Percentiles rank a stretch among this genome's conserved stretches.
phyloP scores from a whole-genome alignment of 179 eudicot species.

The Vitellaria paradoxa region DNA sequence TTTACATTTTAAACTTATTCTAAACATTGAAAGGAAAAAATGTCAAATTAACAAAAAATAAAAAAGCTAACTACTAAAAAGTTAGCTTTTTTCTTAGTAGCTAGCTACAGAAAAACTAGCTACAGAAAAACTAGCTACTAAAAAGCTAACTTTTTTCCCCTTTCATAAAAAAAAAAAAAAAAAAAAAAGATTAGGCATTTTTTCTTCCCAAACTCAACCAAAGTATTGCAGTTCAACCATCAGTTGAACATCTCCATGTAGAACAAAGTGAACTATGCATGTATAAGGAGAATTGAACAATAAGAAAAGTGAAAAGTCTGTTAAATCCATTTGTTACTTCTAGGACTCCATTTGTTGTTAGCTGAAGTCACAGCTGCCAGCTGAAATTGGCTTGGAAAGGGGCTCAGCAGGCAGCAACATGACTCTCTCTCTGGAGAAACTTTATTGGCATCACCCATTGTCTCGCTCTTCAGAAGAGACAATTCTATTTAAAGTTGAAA shows the following conservation, averaged over 20 bases:
- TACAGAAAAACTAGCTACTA: background rate
- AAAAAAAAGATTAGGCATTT: too few relatives aligned
- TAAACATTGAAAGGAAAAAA: too few relatives aligned
- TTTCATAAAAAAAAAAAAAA: too few relatives aligned
- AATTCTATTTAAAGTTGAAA: background rate
- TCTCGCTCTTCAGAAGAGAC: background rate
- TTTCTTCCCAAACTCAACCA: too few relatives aligned
- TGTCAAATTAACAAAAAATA: too few relatives aligned
- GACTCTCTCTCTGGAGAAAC: background rate
- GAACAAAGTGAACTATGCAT: background rate
- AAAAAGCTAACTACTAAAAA: too few relatives aligned
- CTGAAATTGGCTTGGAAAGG: background rate
- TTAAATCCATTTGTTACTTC: conserved; percentile 4
- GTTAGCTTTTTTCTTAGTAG: background rate
- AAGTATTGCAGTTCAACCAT: background rate
- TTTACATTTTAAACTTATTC: too few relatives aligned
- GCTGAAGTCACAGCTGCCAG: background rate
- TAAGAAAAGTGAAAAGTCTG: background rate
- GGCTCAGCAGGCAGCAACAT: background rate
- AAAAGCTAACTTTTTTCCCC: too few relatives aligned
- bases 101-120: background rate
- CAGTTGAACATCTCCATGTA: background rate
- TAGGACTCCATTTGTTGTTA: background rate
- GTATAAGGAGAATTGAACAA: background rate
- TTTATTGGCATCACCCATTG: background rate